These are phyloP conservation scores for Sporothrix brasiliensis DNA, from an alignment of 2,329 filamentous ascomycete genomes.

Conservation along the genomic window DNA sequence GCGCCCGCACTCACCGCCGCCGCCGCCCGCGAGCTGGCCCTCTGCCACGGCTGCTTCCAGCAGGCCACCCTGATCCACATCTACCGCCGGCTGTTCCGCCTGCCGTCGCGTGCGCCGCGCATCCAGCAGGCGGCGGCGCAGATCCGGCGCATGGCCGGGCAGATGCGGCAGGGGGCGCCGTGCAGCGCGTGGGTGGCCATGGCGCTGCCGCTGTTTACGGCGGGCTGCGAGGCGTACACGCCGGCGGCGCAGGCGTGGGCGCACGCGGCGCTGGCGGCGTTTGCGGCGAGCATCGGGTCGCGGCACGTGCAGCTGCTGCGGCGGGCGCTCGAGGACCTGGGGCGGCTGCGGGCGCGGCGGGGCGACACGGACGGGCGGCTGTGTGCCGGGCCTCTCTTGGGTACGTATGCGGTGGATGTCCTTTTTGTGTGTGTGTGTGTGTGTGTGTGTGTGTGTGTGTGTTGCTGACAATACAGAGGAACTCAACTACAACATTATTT, in stretches of 20 bases:
- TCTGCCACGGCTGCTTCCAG: constrained; percentile 33
- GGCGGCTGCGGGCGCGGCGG: constrained; percentile 28
- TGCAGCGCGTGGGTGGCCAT: constrained; percentile 32
- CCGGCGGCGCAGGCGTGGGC: constrained; percentile 32
- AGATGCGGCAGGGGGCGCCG: constrained; percentile 31
- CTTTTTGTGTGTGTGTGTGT: not conserved
- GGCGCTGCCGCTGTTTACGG: constrained; percentile 33
- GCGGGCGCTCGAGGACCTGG: constrained; percentile 27
- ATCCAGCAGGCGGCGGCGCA: constrained; percentile 29
- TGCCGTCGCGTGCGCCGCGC: constrained; percentile 27
- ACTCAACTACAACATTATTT: constrained; percentile 30
- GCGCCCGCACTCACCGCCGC: constrained; percentile 7
- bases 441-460: too few relatives aligned
- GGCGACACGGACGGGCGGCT: constrained; percentile 24
- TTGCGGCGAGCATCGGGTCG: constrained; percentile 30
- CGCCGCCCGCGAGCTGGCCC: constrained; percentile 23
- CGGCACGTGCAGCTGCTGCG: constrained; percentile 27
- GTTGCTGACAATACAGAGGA: constrained; percentile 16
- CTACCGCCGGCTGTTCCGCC: constrained; percentile 32
- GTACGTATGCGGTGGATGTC: not conserved
- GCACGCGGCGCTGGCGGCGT: constrained; percentile 21
- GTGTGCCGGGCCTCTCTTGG: constrained; percentile 22
- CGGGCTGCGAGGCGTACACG: constrained; percentile 30
- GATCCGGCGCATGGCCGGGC: constrained; percentile 26
- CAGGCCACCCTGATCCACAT: constrained; percentile 34